phyloP scores from a whole-genome alignment of 2,329 filamentous ascomycete genomes.

The Fusarium sp. region DNA sequence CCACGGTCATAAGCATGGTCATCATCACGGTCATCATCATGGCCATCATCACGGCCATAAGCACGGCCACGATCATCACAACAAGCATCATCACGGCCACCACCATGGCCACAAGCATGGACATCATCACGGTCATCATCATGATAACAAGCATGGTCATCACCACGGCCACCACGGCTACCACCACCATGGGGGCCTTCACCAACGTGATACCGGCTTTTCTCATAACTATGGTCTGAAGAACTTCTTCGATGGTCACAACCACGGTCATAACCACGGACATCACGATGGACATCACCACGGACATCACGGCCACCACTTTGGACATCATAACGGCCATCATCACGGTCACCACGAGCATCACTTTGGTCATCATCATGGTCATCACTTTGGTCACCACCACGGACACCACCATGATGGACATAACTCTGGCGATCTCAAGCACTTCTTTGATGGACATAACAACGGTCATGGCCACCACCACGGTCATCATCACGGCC shows the following conservation, averaged over 20 bases:
- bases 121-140: not conserved
- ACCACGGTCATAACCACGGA: not conserved
- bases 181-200: conserved; percentile 1
- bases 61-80: not conserved
- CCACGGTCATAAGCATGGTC: not conserved
- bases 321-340: not conserved
- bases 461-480: too few relatives aligned
- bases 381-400: not conserved
- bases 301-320: not conserved
- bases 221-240: conserved; percentile 3
- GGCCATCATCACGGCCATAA: not conserved
- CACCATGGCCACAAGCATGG: conserved; percentile 8
- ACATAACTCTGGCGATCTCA: not conserved
- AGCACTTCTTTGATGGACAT: not conserved
- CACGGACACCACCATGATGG: not conserved
- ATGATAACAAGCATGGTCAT: not conserved
- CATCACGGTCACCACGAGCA: conserved; percentile 4
- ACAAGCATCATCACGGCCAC: not conserved
- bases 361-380: not conserved
- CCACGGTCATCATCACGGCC: not conserved
- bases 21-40: not conserved
- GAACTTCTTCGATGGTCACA: conserved; percentile 10
- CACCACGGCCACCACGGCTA: conserved; percentile 3
- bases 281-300: not conserved
- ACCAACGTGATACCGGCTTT: not conserved